Conservation (phyloP, 805 yeast species). For the Wickerhamiella hasegawae region DNA sequence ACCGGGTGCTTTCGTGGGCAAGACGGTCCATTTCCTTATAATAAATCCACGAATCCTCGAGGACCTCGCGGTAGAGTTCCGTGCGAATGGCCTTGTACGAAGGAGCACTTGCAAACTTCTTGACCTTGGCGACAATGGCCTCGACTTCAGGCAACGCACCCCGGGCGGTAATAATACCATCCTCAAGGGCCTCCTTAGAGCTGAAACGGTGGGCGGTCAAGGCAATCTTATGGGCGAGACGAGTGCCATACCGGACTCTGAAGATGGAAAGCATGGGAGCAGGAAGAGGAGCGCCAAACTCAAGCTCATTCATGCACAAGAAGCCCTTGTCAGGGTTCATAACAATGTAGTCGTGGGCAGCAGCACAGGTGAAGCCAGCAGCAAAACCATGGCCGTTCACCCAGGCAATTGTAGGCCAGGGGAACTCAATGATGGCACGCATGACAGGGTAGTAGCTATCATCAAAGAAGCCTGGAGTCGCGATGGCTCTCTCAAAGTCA, state of each 20-base stretch:
- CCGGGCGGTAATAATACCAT: conserved; percentile 30
- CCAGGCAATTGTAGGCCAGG: conserved; percentile 26
- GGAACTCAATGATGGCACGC: conserved; percentile 22
- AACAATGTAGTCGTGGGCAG: conserved; percentile 24
- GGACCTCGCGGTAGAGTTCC: conserved; percentile 17
- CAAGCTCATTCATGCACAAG: conserved; percentile 25
- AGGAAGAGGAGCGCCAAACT: conserved; percentile 24
- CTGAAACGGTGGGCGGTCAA: conserved; percentile 23
- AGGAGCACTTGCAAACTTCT: conserved; percentile 16
- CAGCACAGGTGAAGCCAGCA: conserved; percentile 25
- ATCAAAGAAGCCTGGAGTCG: conserved; percentile 22
- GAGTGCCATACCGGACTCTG: conserved; percentile 19
- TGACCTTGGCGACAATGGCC: conserved; percentile 15
- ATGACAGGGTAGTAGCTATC: conserved; percentile 20
- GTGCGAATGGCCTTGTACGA: conserved; percentile 20
- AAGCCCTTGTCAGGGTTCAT: conserved; percentile 26
- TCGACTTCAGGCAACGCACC: conserved; percentile 23
- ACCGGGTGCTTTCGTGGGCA: neutral
- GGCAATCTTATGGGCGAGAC: conserved; percentile 18
- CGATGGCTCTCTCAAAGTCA: conserved; percentile 22
- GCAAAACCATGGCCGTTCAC: conserved; percentile 28
- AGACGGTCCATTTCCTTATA: conserved; percentile 6
- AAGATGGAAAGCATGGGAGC: conserved; percentile 23
- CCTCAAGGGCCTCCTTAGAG: conserved; percentile 74
- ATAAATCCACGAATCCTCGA: conserved; percentile 12